Evolutionary conservation across 768 basidiomycete genomes (phyloP).

Genomic region (Leucogyrophana mollusca): DNA sequence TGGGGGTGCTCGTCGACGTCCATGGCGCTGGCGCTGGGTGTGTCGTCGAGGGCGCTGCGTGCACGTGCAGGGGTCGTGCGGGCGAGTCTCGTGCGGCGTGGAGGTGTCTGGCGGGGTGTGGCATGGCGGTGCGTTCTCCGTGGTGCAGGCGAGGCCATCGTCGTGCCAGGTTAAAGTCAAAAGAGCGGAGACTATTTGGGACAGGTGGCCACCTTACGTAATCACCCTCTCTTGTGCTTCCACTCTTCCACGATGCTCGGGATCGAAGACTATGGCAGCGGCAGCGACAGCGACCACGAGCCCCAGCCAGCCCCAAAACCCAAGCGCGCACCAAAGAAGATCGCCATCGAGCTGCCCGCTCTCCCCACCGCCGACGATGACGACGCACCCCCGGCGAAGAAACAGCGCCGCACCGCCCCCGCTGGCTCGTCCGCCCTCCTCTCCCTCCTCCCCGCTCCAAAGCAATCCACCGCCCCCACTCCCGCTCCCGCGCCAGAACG

Average conservation of each 20-base stretch:
- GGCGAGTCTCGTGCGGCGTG: slow-evolving; percentile 14
- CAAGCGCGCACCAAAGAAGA: slow-evolving; percentile 43
- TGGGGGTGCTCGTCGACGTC: slow-evolving; percentile 58
- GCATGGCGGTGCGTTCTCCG: slow-evolving; percentile 43
- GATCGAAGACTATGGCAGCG: slow-evolving; percentile 77
- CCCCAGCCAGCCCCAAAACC: slow-evolving; percentile 24
- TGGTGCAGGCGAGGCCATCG: slow-evolving; percentile 62
- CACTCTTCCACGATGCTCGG: slow-evolving; percentile 53
- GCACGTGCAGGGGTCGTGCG: slow-evolving; percentile 18
- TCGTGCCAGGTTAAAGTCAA: too few relatives aligned
- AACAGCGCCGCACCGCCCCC: slow-evolving; percentile 45
- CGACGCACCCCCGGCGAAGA: slow-evolving; percentile 59
- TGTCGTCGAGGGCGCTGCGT: slow-evolving; percentile 41
- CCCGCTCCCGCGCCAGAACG: slow-evolving; percentile 42
- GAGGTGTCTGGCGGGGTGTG: slow-evolving; percentile 22
- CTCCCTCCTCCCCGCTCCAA: slow-evolving; percentile 76
- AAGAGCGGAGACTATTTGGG: too few relatives aligned
- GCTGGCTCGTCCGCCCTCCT: slow-evolving; percentile 65
- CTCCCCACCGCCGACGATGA: slow-evolving; percentile 34
- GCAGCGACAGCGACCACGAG: slow-evolving; percentile 56
- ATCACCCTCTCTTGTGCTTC: too few relatives aligned
- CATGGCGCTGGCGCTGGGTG: slow-evolving; percentile 63
- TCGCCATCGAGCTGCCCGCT: slow-evolving; percentile 36
- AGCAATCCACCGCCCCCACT: slow-evolving; percentile 36
- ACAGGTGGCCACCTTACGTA: too few relatives aligned